phyloP scores from a whole-genome alignment of 768 basidiomycete genomes.

The Trametes cubensis region DNA sequence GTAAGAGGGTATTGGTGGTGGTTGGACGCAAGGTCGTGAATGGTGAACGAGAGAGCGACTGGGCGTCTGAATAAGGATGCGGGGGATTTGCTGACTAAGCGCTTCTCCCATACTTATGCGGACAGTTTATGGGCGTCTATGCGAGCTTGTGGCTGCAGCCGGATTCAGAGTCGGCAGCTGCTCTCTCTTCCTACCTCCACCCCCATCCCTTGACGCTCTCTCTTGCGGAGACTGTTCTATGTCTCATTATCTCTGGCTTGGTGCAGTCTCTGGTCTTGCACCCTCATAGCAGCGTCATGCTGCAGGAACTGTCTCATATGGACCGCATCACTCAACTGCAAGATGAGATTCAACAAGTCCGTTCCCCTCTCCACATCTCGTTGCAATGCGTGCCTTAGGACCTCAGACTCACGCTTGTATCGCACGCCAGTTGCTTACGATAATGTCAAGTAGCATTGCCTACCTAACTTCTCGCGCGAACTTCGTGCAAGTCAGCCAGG shows the following conservation, averaged over 20 bases:
- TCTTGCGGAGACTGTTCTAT: constrained; percentile 13
- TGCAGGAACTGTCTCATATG: constrained; percentile 92
- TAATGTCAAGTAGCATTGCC: constrained; percentile 81
- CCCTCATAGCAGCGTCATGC: constrained; percentile 68
- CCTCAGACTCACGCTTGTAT: background rate
- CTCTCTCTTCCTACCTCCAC: background rate
- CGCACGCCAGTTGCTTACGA: constrained; percentile 67
- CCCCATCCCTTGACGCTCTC: background rate
- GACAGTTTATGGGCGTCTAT: constrained; percentile 1
- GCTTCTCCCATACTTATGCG: too few relatives aligned
- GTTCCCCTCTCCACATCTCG: constrained; percentile 14
- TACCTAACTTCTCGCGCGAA: constrained; percentile 78
- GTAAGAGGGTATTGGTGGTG: background rate
- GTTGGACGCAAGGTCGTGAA: constrained; percentile 17
- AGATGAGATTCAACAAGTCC: constrained; percentile 88
- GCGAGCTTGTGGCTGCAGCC: background rate
- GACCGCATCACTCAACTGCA: constrained; percentile 95
- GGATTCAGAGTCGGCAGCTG: background rate
- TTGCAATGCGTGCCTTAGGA: background rate
- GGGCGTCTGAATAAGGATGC: constrained; percentile 9
- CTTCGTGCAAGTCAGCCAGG: constrained; percentile 75
- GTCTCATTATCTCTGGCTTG: constrained; percentile 8
- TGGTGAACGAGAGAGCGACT: background rate
- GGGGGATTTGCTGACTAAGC: constrained; percentile 5
- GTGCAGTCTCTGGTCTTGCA: constrained; percentile 6